Conservation (phyloP, 805 yeast species). For the Candida vaughaniae region DNA sequence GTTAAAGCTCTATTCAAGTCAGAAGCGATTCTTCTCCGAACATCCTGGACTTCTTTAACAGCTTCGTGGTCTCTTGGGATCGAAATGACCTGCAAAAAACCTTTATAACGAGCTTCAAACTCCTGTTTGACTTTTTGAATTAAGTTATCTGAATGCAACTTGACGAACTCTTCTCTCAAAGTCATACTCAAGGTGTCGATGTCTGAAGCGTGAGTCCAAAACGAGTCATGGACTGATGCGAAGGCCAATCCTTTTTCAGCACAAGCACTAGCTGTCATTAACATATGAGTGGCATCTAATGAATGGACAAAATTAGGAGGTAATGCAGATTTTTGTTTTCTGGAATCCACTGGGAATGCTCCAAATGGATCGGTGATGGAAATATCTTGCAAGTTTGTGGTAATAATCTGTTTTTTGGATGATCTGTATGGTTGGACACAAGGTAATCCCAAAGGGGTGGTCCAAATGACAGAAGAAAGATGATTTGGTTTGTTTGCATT, state of each 20-base stretch:
- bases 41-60: constrained; percentile 48
- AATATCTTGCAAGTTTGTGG: constrained; percentile 87
- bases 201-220: constrained; percentile 95
- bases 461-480: constrained; percentile 93
- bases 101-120: constrained; percentile 75
- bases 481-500: constrained; percentile 54
- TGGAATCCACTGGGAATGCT: constrained; percentile 75
- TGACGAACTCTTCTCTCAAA: constrained; percentile 76
- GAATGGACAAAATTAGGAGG: constrained; percentile 97
- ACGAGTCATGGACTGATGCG: constrained; percentile 97
- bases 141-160: constrained; percentile 71
- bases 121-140: constrained; percentile 71
- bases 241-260: constrained; percentile 63
- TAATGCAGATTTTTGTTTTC: constrained; percentile 89
- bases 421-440: constrained; percentile 96
- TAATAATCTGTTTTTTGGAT: constrained; percentile 58
- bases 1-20: constrained; percentile 56
- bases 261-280: constrained; percentile 81
- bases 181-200: constrained; percentile 67
- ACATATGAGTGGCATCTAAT: constrained; percentile 95
- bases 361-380: constrained; percentile 85
- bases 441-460: constrained; percentile 92
- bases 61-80: constrained; percentile 53
- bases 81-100: constrained; percentile 59
- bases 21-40: constrained; percentile 49